Evolutionary conservation across 1,284 basidiomycete genomes (phyloP), one percentile per base, ranked within the genome.

Genomic region (Phellinidium pouzarii): DNA sequence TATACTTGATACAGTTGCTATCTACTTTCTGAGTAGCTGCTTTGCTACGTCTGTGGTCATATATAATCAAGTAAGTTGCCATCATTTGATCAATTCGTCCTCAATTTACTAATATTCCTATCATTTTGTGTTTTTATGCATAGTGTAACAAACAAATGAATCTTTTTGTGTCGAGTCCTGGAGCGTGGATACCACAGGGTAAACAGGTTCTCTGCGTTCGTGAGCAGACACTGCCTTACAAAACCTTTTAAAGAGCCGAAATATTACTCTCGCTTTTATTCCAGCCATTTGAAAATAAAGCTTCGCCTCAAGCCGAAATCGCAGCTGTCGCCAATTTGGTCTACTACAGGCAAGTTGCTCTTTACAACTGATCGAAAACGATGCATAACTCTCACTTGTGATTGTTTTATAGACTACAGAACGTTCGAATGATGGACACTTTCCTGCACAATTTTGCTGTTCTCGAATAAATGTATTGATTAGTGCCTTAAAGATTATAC

Each of bases 11-110:
- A 60, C 56, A 17, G 59, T 60, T 27, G 59, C 59, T 4, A 47
- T 62, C 4, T 62, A 62, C 43, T 60, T 55, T 48, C 53, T 62
- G 43, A 59, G 56, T 25, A 45, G 48, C 23, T 49, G 46, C 37
- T 62, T 62, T 37, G 12, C 58, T n/a, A 57, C 60, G 2, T 59
- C 58, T 27, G 59, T 62, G 3, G 17, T 62, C 31, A 61, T 61
- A 8, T 62, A 62, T 50, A 46, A 60, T 20, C 53, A 57, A 50
- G 53, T 55, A 20, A 22, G 48, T 17, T 4, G 19, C 20, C 1
- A 27, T 11, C 8, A 19, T 8, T 22, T 9, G 22, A 17, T 2
- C 19, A 17, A 14, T 26, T n/a, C 17, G 3, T 20, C 12, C 29
- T 48, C 5, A 4, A 17, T 31, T 6, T 20, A 22, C 12, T 29